phyloP scores from a whole-genome alignment of 2,329 filamentous ascomycete species.

The Ophiostoma perfectum region DNA sequence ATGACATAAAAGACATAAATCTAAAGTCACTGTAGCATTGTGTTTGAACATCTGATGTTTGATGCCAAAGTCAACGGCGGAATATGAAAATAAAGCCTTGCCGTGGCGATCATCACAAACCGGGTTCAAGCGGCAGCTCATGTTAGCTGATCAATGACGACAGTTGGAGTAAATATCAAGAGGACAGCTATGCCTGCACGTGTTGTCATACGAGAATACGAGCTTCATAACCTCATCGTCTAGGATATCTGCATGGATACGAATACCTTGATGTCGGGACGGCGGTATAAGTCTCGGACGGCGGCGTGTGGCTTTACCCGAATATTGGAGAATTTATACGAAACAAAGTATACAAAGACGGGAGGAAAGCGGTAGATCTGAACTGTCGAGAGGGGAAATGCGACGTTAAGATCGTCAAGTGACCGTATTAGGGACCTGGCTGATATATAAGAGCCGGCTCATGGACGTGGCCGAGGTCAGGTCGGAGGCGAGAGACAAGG shows the following conservation, averaged over 20 bases:
- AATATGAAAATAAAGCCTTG: neutral
- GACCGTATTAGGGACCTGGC: neutral
- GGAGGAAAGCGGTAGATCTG: neutral
- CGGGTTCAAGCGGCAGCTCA: neutral
- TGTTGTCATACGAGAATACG: no score
- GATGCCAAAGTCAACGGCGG: neutral
- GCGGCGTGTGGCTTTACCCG: neutral
- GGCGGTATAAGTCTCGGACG: constrained; percentile 2
- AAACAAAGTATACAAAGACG: neutral
- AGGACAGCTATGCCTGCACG: no score
- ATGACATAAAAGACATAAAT: no score
- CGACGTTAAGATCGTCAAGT: constrained; percentile 7
- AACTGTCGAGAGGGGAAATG: constrained; percentile 9
- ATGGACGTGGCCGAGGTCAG: no score
- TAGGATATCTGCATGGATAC: no score
- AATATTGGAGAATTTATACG: neutral
- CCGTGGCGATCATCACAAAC: neutral
- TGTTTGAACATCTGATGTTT: no score
- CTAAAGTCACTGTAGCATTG: no score
- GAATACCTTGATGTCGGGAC: neutral
- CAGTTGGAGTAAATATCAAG: neutral
- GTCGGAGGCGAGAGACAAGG: neutral
- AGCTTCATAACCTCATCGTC: no score
- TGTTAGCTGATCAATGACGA: no score
- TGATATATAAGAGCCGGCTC: neutral